Percentiles rank a stretch among this genome's conserved stretches.
phyloP scores from a whole-genome alignment of 2,329 filamentous ascomycete species.

The Stachybotrys chartarum region DNA sequence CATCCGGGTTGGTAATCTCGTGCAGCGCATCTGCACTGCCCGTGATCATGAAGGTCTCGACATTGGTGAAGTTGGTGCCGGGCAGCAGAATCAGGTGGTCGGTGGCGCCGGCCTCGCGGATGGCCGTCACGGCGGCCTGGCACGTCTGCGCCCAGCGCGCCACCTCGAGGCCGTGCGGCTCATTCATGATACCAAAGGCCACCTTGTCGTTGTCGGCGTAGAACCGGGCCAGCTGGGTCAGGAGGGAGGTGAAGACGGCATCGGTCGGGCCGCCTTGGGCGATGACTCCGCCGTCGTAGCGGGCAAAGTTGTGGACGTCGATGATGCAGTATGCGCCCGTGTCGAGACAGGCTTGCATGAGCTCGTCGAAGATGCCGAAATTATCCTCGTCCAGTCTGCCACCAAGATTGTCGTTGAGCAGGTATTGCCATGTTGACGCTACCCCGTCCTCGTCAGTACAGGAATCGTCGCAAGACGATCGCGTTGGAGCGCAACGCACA shows the following conservation, averaged over 20 bases:
- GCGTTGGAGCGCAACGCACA: constrained; percentile 20
- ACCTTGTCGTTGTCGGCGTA: constrained; percentile 46
- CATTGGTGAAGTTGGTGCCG: constrained; percentile 51
- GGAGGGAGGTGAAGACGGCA: constrained; percentile 50
- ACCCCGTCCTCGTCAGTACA: not conserved
- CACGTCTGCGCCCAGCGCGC: constrained; percentile 50
- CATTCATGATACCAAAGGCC: constrained; percentile 64
- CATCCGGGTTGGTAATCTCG: constrained; percentile 51
- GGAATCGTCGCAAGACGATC: not conserved
- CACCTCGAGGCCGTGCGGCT: constrained; percentile 55
- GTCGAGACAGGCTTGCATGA: constrained; percentile 48
- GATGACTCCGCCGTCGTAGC: constrained; percentile 56
- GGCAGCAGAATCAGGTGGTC: constrained; percentile 53
- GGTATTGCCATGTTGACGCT: constrained; percentile 49
- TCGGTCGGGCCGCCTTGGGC: constrained; percentile 59
- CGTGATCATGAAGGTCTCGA: constrained; percentile 37
- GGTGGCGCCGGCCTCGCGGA: constrained; percentile 58
- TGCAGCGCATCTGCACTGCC: constrained; percentile 44
- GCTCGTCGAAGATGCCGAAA: constrained; percentile 42
- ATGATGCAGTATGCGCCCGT: constrained; percentile 53
- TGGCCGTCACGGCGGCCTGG: constrained; percentile 57
- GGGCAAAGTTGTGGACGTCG: constrained; percentile 51
- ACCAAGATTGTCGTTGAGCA: constrained; percentile 45
- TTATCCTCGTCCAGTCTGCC: constrained; percentile 40
- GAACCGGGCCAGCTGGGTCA: constrained; percentile 49